A percentile compares a stretch with the other conserved stretches of the same genome.
Evolutionary conservation across 352 stramenopile species (phyloP).

Genomic region (Phytopythium sindhum): DNA sequence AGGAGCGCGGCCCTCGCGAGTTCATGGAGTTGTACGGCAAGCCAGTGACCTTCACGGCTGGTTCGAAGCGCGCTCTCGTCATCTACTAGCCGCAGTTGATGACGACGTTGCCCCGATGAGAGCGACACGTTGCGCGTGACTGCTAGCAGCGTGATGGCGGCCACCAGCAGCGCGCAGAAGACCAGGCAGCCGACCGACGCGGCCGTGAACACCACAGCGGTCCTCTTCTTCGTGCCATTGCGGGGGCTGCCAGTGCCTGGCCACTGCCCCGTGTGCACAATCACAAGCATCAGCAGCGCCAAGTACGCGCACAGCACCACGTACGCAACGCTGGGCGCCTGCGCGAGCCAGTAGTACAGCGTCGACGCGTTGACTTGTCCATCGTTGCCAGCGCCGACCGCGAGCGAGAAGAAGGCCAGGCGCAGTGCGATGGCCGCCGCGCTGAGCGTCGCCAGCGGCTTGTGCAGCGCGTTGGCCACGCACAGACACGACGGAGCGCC

Average conservation of each 20-base stretch:
- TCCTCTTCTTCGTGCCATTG: background rate
- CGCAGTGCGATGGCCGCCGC: constrained; percentile 23
- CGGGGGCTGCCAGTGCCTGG: background rate
- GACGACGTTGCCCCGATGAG: background rate
- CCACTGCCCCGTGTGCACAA: constrained; percentile 23
- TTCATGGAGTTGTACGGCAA: constrained; percentile 4
- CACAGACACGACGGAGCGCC: constrained; percentile 12
- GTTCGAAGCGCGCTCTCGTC: background rate
- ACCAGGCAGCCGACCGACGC: background rate
- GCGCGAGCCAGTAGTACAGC: constrained; percentile 29
- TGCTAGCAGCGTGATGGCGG: constrained; percentile 15
- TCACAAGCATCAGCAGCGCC: constrained; percentile 24
- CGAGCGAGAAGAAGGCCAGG: constrained; percentile 16
- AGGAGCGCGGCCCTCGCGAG: constrained; percentile 18
- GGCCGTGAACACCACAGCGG: background rate
- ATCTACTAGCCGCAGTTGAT: background rate
- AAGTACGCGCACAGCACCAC: constrained; percentile 26
- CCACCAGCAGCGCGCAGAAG: constrained; percentile 11
- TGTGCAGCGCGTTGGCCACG: constrained; percentile 25
- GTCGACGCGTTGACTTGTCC: background rate
- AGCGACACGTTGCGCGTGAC: constrained; percentile 1
- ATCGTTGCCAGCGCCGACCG: background rate
- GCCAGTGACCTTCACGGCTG: background rate
- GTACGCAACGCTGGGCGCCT: constrained; percentile 26
- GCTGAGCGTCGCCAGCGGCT: constrained; percentile 20